A percentile compares a stretch with the other conserved stretches of the same genome.
Conservation (phyloP, 75 land plant genomes). For the Ceratopteris richardii region DNA sequence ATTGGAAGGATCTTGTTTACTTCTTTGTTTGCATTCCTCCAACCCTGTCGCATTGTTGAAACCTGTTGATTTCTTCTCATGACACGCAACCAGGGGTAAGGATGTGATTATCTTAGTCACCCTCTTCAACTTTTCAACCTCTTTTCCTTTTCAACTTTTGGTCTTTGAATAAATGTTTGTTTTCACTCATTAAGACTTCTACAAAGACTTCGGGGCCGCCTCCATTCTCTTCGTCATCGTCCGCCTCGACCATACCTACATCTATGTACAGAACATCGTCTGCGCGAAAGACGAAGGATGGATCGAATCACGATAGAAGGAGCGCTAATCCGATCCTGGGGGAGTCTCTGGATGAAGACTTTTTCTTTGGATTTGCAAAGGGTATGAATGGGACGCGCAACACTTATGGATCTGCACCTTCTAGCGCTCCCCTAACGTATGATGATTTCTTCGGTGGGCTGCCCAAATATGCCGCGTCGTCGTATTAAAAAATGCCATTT, state of each 20-base stretch:
- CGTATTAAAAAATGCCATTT: not conserved
- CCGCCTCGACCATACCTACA: not conserved
- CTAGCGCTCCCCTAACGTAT: not conserved
- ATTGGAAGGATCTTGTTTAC: too few species aligned
- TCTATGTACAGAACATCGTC: slow-evolving; percentile 10
- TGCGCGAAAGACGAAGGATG: not conserved
- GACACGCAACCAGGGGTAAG: slow-evolving; percentile 31
- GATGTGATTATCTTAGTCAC: too few species aligned
- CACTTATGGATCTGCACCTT: not conserved
- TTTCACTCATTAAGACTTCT: too few species aligned
- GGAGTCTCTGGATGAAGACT: slow-evolving; percentile 2
- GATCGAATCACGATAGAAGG: not conserved
- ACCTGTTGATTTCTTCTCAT: too few species aligned
- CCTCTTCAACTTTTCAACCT: too few species aligned
- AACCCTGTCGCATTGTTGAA: too few species aligned
- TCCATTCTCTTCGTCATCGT: not conserved
- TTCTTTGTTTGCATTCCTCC: too few species aligned
- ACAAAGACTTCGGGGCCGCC: slow-evolving; percentile 2
- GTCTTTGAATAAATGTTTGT: too few species aligned
- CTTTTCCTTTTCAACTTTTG: too few species aligned
- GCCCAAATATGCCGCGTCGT: slow-evolving; percentile 5
- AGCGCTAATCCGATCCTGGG: not conserved
- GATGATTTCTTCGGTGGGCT: slow-evolving; percentile 26
- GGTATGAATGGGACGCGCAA: not conserved
- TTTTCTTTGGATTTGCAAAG: slow-evolving; percentile 6